These are phyloP conservation scores for Stachybotrys elegans DNA, from an alignment of 2,329 filamentous ascomycete genomes.

Conservation along the genomic window DNA sequence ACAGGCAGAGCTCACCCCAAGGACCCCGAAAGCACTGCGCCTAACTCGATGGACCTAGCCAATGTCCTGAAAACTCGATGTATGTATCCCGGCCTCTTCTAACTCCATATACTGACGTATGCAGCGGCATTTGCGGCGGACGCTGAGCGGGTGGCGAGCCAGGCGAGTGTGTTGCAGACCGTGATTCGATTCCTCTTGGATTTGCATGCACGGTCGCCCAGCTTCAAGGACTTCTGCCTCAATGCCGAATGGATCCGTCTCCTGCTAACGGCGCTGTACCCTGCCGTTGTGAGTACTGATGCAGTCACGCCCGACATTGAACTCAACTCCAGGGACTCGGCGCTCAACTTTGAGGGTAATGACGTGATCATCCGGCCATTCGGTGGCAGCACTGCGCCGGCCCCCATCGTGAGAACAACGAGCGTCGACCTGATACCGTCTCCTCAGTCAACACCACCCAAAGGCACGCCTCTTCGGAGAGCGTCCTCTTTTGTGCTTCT, in stretches of 20 bases:
- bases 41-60: constrained; percentile 61
- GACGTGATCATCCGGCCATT: constrained; percentile 79
- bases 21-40: not conserved
- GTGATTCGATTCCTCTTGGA: constrained; percentile 76
- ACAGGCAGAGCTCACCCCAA: not conserved
- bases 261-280: constrained; percentile 76
- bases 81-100: too few relatives aligned
- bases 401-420: constrained; percentile 71
- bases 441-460: constrained; percentile 39
- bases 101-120: constrained; percentile 11
- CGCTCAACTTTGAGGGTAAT: constrained; percentile 77
- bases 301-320: constrained; percentile 79
- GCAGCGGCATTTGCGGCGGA: constrained; percentile 27
- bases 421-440: constrained; percentile 47
- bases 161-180: constrained; percentile 65
- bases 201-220: constrained; percentile 68
- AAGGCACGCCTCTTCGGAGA: constrained; percentile 63
- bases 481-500: constrained; percentile 90
- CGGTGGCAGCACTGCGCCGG: constrained; percentile 48
- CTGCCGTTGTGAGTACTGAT: constrained; percentile 82
- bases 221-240: constrained; percentile 78
- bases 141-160: constrained; percentile 41
- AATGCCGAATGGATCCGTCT: constrained; percentile 77
- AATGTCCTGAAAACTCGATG: constrained; percentile 51
- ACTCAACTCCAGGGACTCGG: constrained; percentile 75